Evolutionary conservation across 2,329 filamentous ascomycete genomes (phyloP), one percentile per base, ranked within the genome.

Genomic region (Rutstroemia sp.): DNA sequence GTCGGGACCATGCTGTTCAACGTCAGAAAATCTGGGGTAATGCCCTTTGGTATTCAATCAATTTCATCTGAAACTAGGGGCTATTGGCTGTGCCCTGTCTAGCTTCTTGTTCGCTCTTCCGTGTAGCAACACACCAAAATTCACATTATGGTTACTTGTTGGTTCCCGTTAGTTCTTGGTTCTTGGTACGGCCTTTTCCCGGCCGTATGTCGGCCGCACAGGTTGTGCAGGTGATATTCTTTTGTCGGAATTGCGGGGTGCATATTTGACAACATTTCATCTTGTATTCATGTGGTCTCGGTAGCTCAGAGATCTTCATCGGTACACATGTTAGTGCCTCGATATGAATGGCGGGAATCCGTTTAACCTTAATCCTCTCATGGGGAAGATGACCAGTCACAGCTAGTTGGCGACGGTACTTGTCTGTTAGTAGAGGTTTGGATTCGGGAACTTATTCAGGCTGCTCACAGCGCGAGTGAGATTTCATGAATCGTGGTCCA

Each of bases 181-280:
- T 27, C 39, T 42, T 42, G 16, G 4, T 42, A 54, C 45, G 45
- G 44, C 51, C 16, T 39, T 41, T 41, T 54, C 27, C 41, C 51
- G 51, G 51, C 44, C 51, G 47, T 54, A 54, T 17, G 38, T 54
- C 51, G 51, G 51, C 48, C 42, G 25, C 25, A 34, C 44, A 49
- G 34, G 34, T 39, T 48, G 34, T 54, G n/a, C 14, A 23, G 48
- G 44, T 54, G 37, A 54, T 54, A 48, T 17, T 19, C 25, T 54
- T 45, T 41, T 21, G 21, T 45, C 27, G 51, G 44, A 54, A 48
- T 34, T 54, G 51, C 51, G 51, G 51, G 44, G 51, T 54, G 51
- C 42, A 53, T 27, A 34, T 14, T 47, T 47, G 51, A 45, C 25
- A 54, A 54, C 25, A 48, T 23, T 23, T 25, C 14, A 54, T 49